Evolutionary conservation across 306 rosid genomes (phyloP), one percentile per base, ranked within the genome.

Genomic region (Pachyrhizus erosus): DNA sequence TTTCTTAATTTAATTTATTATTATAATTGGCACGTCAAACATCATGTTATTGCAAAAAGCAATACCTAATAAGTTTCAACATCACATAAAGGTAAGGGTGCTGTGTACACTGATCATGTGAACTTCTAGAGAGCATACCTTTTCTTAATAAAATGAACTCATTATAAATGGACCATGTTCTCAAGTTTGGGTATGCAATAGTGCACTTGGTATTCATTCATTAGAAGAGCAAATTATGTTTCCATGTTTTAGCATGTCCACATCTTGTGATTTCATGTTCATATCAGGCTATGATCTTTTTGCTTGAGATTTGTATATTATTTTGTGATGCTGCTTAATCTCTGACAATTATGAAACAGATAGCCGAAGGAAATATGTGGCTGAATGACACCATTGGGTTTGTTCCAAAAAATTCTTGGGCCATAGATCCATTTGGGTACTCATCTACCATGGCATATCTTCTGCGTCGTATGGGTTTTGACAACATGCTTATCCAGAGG

Each of bases 401-500:
- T 68, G 84, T 93, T 90, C 99, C 99, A 2, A 96, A 91, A 87
- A 96, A 96, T 89, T 90, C 97, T 73, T 96, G 99, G 99, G 96
- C 99, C 43, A 96, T 96, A 70, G 99, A 96, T 91, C 99, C 99
- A 76, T 96, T 96, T 86, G 99, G 99, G 76, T 96, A 96, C 87
- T 96, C 99, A 5, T 89, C 99, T 68, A 96, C 99, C 71, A 96
- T 96, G 99, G 97, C 99, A 43, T 96, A 96, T 88, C 94, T 96
- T 84, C 92, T 96, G 24, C 98, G 99, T 18, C 94, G 99, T n/a
- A 96, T 96, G 99, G 99, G 99, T 76, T 96, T 96, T 18, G 97
- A 93, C 70, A 96, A 96, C 88, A 96, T 96, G 98, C 98, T 96
- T 89, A 96, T 96, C 84, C 99, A 96, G 80, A 91, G 99, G 88